Evolutionary conservation across 1,284 basidiomycete species (phyloP), one percentile per base, ranked within the genome.

Genomic region (Pseudozyma sp.): DNA sequence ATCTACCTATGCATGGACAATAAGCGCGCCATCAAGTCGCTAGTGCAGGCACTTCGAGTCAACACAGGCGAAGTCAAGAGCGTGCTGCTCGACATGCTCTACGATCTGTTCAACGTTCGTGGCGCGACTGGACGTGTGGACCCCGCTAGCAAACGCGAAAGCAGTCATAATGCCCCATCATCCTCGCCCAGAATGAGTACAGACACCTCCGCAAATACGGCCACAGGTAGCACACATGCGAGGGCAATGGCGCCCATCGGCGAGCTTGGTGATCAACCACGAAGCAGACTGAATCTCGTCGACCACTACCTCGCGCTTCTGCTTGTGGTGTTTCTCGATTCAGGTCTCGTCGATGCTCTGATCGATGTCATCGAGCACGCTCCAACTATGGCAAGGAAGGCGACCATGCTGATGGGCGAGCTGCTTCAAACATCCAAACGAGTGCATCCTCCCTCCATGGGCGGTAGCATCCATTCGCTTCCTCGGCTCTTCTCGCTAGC

Each of bases 231-330:
- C 25, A 31, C 25, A 31, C 25, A 31, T 31, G 25, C 25, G 25
- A 31, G 25, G 25, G 25, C 25, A 12, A 56, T 59, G 3, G 67
- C 58, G 13, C 63, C 62, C 4, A 14, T 76, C 16, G 73, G 69
- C n/a, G 65, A 74, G n/a, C 59, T 70, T 2, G 67, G 72, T 19
- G 75, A 74, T 36, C 68, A 76, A 47, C 60, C 71, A n/a, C 59
- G 68, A n/a, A 69, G 60, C 40, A 52, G 70, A 14, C 91, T 94
- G 43, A 95, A 92, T 77, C 86, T 98, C 7, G 92, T 94, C 3
- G 95, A 98, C 81, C 96, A 99, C 81, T 99, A 94, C 83, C 90
- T 96, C 48, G 92, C 92, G 0, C 87, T 99, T n/a, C 87, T 99
- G 3, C 88, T 98, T 9, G 88, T 93, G 13, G 89, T 97, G 5